phyloP scores from a whole-genome alignment of 2,329 filamentous ascomycete genomes.

The Xylariaceae sp. region DNA sequence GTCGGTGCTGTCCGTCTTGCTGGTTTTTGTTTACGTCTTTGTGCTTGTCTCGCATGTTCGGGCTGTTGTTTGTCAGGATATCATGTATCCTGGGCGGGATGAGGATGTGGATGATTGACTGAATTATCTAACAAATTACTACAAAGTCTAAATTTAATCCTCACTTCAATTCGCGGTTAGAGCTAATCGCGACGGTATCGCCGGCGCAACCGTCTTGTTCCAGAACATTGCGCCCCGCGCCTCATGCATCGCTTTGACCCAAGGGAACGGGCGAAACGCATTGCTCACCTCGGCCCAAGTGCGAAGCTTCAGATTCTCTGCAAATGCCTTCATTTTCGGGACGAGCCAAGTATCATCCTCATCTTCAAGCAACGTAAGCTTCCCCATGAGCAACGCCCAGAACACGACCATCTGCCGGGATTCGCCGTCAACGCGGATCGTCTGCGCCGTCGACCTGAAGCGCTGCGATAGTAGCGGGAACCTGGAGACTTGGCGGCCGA shows the following conservation, averaged over 20 bases:
- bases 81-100: slow-evolving; percentile 53
- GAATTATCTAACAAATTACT: too few species aligned
- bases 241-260: slow-evolving; percentile 14
- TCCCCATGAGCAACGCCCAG: slow-evolving; percentile 13
- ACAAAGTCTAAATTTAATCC: too few species aligned
- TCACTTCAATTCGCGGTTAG: too few species aligned
- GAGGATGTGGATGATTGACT: slow-evolving; percentile 48
- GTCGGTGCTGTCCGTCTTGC: slow-evolving; percentile 47
- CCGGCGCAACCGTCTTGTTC: not conserved
- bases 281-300: slow-evolving; percentile 8
- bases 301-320: slow-evolving; percentile 1
- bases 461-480: slow-evolving; percentile 2
- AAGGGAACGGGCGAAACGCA: slow-evolving; percentile 13
- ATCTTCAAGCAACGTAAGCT: not conserved
- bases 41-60: slow-evolving; percentile 44
- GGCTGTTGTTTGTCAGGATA: slow-evolving; percentile 49
- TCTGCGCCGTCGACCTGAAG: slow-evolving; percentile 1
- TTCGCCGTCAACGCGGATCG: not conserved
- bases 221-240: slow-evolving; percentile 11
- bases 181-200: not conserved
- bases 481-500: slow-evolving; percentile 8
- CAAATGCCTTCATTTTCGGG: slow-evolving; percentile 5
- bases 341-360: slow-evolving; percentile 14
- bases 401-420: slow-evolving; percentile 7
- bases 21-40: slow-evolving; percentile 41